Evolutionary conservation across 1,284 basidiomycete species (phyloP).

Genomic region (Rhodotorula sp.): DNA sequence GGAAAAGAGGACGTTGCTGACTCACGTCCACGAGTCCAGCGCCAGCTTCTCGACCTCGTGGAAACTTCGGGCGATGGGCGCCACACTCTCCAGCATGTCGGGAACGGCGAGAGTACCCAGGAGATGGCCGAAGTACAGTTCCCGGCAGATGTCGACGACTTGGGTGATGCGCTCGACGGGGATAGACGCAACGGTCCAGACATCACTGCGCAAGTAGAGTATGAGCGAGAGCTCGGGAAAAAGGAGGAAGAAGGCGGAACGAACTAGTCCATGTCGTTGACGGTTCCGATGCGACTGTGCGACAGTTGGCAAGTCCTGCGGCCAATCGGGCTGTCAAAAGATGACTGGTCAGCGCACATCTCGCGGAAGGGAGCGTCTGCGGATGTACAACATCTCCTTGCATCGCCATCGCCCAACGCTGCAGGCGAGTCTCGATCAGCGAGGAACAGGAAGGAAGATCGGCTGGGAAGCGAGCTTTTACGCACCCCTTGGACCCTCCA

Average conservation of each 20-base stretch:
- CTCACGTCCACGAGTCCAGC: constrained; percentile 31
- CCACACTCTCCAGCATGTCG: constrained; percentile 32
- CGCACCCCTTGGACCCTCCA: constrained; percentile 32
- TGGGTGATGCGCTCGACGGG: not conserved
- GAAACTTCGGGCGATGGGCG: constrained; percentile 26
- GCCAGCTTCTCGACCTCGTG: constrained; percentile 28
- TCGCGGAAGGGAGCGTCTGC: not conserved
- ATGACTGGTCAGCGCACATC: not conserved
- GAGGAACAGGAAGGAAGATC: too few species aligned
- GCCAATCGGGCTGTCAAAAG: constrained; percentile 7
- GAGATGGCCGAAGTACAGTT: constrained; percentile 16
- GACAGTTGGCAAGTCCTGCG: constrained; percentile 26
- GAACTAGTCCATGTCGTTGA: constrained; percentile 36
- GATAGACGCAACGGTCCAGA: constrained; percentile 15
- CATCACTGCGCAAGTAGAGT: constrained; percentile 3
- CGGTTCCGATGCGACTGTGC: constrained; percentile 24
- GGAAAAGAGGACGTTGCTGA: not conserved
- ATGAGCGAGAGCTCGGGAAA: not conserved
- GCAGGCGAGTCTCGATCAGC: not conserved
- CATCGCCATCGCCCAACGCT: constrained; percentile 36
- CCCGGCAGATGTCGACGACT: constrained; percentile 19
- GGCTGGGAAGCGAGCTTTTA: not conserved
- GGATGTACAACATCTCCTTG: constrained; percentile 26
- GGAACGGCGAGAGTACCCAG: constrained; percentile 30
- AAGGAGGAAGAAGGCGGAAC: not conserved